These are phyloP conservation scores for Aspergillus biplanus DNA, from an alignment of 495 filamentous ascomycete genomes.

Conservation along the genomic window DNA sequence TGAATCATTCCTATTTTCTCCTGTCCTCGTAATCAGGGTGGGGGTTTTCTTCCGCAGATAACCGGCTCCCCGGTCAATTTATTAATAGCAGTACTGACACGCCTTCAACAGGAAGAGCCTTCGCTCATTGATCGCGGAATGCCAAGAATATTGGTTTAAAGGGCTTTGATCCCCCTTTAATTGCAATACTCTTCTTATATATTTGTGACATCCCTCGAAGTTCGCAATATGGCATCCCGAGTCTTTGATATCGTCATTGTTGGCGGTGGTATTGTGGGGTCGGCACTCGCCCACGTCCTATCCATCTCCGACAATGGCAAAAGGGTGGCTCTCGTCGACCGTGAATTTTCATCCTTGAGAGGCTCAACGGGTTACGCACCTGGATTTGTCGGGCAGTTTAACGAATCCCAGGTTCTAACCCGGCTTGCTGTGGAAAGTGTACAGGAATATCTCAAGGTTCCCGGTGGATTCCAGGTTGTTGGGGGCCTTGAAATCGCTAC, in stretches of 20 bases:
- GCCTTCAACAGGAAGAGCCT: too few relatives aligned
- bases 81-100: too few relatives aligned
- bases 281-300: slow-evolving; percentile 38
- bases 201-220: too few relatives aligned
- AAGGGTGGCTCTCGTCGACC: slow-evolving; percentile 32
- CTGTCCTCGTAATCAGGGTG: too few relatives aligned
- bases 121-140: too few relatives aligned
- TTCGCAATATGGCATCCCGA: not conserved
- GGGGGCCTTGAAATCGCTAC: slow-evolving; percentile 36
- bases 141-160: too few relatives aligned
- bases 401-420: slow-evolving; percentile 35
- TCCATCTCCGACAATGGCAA: slow-evolving; percentile 26
- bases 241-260: slow-evolving; percentile 40
- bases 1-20: too few relatives aligned
- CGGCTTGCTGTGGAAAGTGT: slow-evolving; percentile 35
- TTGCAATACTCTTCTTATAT: too few relatives aligned
- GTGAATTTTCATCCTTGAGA: slow-evolving; percentile 22
- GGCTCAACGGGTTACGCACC: slow-evolving; percentile 38
- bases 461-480: slow-evolving; percentile 32
- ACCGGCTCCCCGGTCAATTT: too few relatives aligned
- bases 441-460: slow-evolving; percentile 33
- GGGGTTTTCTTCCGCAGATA: too few relatives aligned
- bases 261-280: slow-evolving; percentile 50
- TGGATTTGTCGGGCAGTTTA: slow-evolving; percentile 39
- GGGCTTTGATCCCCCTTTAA: too few relatives aligned